Percentiles rank a stretch among this genome's conserved stretches.
phyloP scores from a whole-genome alignment of 176 grass and related monocot genomes.

The Lolium perenne region DNA sequence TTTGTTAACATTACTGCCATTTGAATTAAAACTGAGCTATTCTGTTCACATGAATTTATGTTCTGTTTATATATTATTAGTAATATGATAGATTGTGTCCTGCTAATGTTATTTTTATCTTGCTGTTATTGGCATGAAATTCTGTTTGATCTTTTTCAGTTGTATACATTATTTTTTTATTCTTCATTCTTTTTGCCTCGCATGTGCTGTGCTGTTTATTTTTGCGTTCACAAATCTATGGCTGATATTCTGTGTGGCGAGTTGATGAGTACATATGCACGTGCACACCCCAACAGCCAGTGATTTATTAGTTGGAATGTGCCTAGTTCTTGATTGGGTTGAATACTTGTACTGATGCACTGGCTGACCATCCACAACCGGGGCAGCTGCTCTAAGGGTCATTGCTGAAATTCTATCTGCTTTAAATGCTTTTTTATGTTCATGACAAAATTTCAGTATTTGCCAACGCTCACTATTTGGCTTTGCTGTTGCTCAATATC shows the following conservation, averaged over 20 bases:
- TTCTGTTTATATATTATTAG: not conserved
- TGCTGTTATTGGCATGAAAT: not conserved
- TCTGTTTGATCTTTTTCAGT: not conserved
- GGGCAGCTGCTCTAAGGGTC: not conserved
- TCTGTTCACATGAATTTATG: not conserved
- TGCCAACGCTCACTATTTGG: not conserved
- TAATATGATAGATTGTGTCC: not conserved
- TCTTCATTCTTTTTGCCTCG: not conserved
- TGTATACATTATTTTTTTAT: conserved; percentile 13
- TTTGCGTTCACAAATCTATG: not conserved
- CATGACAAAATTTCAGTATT: not conserved
- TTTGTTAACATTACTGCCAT: no score
- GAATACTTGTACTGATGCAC: not conserved
- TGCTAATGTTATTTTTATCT: not conserved
- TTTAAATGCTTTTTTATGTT: not conserved
- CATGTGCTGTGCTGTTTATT: not conserved
- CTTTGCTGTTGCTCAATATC: not conserved
- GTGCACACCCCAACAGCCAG: not conserved
- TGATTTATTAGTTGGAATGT: not conserved
- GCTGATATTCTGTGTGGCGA: not conserved
- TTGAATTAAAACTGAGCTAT: not conserved
- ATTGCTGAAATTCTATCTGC: not conserved
- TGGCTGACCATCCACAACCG: not conserved
- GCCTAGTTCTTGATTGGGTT: not conserved
- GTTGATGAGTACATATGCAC: not conserved